Evolutionary conservation across 2,329 filamentous ascomycete genomes (phyloP), one percentile per base, ranked within the genome.

Genomic region (Ophiostoma sp.): DNA sequence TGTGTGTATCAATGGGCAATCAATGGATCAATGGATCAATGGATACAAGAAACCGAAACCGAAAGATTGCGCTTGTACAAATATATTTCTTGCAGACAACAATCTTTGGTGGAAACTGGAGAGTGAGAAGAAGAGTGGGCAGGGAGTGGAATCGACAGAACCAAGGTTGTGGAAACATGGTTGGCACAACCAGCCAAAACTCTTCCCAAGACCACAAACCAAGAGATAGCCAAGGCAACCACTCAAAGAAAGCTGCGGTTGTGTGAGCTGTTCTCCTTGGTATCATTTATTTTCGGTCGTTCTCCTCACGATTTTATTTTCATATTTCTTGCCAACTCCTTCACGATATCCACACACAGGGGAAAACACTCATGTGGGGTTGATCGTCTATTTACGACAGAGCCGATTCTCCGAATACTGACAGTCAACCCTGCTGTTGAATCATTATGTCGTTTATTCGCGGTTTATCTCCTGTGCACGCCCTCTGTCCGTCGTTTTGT

Each of bases 121-220:
- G 12, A 22, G 19, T 11, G 57, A 36, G 4, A 19, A 17, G 42
- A 2, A 19, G 15, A 45, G 8, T 36, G 33, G 3, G 42, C 1
- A 19, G 15, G 19, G 5, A 33, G 57, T 59, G 15, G 55, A 8
- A 61, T 17, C 6, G 19, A 61, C 28, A 33, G 50, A 39, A 64
- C 61, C 61, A 64, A 2, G 36, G n/a, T 25, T 11, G 33, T 17
- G 36, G 61, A 64, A 64, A 64, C 61, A 28, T 11, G 36, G 61
- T 45, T 42, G 61, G 61, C n/a, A 64, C 61, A 64, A 4, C 61
- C 36, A 42, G 33, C 61, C 33, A 28, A 64, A 64, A 61, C 57
- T 12, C 31, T 48, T 7, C 19, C 19, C 61, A 64, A 25, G 36
- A 25, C n/a, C 19, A 12, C 59, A 12, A 12, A 36, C 59, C 31